Conservation (phyloP, 495 filamentous ascomycete genomes). For the Penicillium flavigenum region DNA sequence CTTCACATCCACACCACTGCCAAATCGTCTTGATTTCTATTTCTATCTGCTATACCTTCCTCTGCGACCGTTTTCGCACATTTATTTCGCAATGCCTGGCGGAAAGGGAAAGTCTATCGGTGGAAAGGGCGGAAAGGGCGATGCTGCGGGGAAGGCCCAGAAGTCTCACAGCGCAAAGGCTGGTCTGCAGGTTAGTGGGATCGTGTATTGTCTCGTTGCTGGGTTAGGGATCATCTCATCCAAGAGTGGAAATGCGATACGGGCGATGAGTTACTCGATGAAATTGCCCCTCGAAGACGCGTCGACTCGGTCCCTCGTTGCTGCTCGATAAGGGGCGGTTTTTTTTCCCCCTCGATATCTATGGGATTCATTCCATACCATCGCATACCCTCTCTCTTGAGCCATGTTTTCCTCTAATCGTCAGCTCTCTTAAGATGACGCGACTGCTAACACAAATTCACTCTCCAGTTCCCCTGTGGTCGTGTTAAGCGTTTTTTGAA, state of each 20-base stretch:
- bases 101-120: conserved; percentile 94
- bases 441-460: conserved; percentile 18
- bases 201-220: conserved; percentile 6
- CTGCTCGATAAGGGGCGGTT: background rate
- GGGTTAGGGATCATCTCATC: background rate
- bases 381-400: conserved; percentile 19
- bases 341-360: background rate
- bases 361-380: background rate
- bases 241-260: conserved; percentile 14
- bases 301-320: conserved; percentile 24
- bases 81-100: conserved; percentile 63
- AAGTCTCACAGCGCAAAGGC: conserved; percentile 98
- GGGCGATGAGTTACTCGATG: conserved; percentile 10
- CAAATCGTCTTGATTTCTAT: conserved; percentile 21
- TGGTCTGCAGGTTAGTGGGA: conserved; percentile 87
- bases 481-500: conserved; percentile 99
- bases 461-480: conserved; percentile 87
- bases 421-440: background rate
- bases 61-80: conserved; percentile 27
- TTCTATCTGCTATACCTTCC: conserved; percentile 28
- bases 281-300: conserved; percentile 21
- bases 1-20: conserved; percentile 37
- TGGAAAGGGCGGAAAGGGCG: conserved; percentile 85
- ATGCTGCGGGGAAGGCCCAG: conserved; percentile 78
- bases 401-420: background rate